Conservation (phyloP, 352 stramenopile genomes). For the Phytophthora constricta region DNA sequence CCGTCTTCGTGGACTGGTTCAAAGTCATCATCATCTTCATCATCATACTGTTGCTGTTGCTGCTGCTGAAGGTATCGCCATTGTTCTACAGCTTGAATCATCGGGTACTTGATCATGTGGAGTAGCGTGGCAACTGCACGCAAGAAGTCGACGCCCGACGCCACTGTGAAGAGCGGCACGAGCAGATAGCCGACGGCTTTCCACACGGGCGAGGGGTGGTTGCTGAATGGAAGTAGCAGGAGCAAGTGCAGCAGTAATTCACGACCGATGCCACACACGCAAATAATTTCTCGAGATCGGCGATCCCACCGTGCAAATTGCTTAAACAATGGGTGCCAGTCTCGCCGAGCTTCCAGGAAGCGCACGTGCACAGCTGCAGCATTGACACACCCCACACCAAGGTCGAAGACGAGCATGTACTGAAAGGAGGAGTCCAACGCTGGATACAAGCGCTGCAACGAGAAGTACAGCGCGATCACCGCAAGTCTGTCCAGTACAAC, state of each 20-base stretch:
- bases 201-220: conserved; percentile 33
- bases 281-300: conserved; percentile 45
- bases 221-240: conserved; percentile 59
- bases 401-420: conserved; percentile 58
- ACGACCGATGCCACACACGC: conserved; percentile 59
- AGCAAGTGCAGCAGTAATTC: conserved; percentile 69
- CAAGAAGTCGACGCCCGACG: conserved; percentile 63
- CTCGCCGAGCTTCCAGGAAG: conserved; percentile 62
- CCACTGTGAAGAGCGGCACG: conserved; percentile 64
- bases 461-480: conserved; percentile 63
- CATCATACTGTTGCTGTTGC: background rate
- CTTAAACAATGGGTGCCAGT: conserved; percentile 76
- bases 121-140: conserved; percentile 58
- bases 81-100: conserved; percentile 32
- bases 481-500: conserved; percentile 73
- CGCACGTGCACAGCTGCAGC: conserved; percentile 56
- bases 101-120: conserved; percentile 56
- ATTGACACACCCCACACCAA: conserved; percentile 61
- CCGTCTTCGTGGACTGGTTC: conserved; percentile 25
- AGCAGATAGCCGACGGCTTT: conserved; percentile 53
- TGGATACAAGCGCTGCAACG: conserved; percentile 64
- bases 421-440: conserved; percentile 47
- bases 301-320: conserved; percentile 66
- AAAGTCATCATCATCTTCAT: conserved; percentile 20
- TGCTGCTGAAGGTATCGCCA: conserved; percentile 19